Evolutionary conservation across 1,284 basidiomycete species (phyloP).

Genomic region (Cryptococcus neoformans): DNA sequence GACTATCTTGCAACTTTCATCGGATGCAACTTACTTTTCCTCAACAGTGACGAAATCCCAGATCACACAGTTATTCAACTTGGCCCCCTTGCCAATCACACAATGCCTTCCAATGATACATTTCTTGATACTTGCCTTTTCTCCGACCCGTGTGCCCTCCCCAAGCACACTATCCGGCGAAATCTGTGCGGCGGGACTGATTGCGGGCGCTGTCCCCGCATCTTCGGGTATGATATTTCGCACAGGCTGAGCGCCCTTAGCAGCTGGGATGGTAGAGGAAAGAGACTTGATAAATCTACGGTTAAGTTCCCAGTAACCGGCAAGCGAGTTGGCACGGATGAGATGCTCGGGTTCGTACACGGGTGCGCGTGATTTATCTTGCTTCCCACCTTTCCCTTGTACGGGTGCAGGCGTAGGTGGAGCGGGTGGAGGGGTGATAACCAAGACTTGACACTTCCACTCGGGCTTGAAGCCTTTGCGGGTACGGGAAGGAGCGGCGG

Average conservation of each 20-base stretch:
- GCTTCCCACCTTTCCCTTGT: slow-evolving; percentile 16
- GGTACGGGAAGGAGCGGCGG: neutral
- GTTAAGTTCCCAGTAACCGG: slow-evolving; percentile 78
- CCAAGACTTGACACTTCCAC: slow-evolving; percentile 41
- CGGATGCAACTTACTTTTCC: slow-evolving; percentile 31
- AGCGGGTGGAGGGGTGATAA: slow-evolving; percentile 17
- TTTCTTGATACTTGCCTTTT: slow-evolving; percentile 81
- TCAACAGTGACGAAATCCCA: slow-evolving; percentile 85
- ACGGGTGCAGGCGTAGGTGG: neutral
- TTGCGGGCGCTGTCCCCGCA: slow-evolving; percentile 40
- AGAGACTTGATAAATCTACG: slow-evolving; percentile 48
- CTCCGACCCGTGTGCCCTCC: slow-evolving; percentile 74
- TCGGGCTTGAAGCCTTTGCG: slow-evolving; percentile 1
- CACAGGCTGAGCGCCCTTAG: neutral
- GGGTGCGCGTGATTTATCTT: slow-evolving; percentile 17
- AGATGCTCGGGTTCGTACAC: slow-evolving; percentile 54
- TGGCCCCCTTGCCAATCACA: slow-evolving; percentile 79
- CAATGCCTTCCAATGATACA: slow-evolving; percentile 86
- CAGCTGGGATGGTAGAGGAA: neutral
- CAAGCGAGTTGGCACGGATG: slow-evolving; percentile 77
- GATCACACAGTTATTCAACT: slow-evolving; percentile 79
- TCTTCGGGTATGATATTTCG: slow-evolving; percentile 26
- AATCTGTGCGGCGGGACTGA: slow-evolving; percentile 67
- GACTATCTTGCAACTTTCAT: neutral
- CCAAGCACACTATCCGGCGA: slow-evolving; percentile 82